Evolutionary conservation across 768 basidiomycete genomes (phyloP).

Genomic region (Sarcodon aspratus): DNA sequence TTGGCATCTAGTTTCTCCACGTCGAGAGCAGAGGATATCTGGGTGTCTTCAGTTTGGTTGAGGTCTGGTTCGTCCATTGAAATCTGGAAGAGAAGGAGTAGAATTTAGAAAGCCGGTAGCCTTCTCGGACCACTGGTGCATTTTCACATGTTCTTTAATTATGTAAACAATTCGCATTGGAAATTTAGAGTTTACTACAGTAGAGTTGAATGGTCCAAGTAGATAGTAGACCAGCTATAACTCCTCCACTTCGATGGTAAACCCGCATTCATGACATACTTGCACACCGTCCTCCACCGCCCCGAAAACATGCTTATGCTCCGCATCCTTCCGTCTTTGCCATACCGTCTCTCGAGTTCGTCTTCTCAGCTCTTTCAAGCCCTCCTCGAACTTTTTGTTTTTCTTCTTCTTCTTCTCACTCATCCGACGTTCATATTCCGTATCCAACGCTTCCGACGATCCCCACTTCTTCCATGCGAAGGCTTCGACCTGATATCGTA

Average conservation of each 20-base stretch:
- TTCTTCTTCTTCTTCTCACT: conserved; percentile 82
- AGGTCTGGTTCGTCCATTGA: background rate
- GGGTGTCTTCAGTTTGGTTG: conserved; percentile 49
- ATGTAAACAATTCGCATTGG: background rate
- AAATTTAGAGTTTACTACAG: background rate
- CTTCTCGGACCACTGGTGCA: no score
- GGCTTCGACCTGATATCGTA: conserved; percentile 88
- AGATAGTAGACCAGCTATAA: conserved; percentile 25
- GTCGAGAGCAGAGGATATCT: conserved; percentile 64
- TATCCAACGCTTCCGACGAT: conserved; percentile 80
- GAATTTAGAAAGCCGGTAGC: no score
- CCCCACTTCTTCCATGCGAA: conserved; percentile 99
- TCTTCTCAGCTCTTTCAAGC: conserved; percentile 71
- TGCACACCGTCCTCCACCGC: conserved; percentile 49
- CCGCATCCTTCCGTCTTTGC: conserved; percentile 77
- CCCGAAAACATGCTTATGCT: conserved; percentile 82
- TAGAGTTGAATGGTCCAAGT: background rate
- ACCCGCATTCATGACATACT: conserved; percentile 83
- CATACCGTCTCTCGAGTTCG: conserved; percentile 84
- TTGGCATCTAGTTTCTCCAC: conserved; percentile 71
- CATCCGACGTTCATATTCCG: conserved; percentile 71
- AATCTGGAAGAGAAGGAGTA: background rate
- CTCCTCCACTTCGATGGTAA: conserved; percentile 82
- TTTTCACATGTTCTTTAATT: background rate
- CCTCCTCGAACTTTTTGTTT: conserved; percentile 91